phyloP scores from a whole-genome alignment of 495 filamentous ascomycete genomes.

The Glutinoglossum americanum region DNA sequence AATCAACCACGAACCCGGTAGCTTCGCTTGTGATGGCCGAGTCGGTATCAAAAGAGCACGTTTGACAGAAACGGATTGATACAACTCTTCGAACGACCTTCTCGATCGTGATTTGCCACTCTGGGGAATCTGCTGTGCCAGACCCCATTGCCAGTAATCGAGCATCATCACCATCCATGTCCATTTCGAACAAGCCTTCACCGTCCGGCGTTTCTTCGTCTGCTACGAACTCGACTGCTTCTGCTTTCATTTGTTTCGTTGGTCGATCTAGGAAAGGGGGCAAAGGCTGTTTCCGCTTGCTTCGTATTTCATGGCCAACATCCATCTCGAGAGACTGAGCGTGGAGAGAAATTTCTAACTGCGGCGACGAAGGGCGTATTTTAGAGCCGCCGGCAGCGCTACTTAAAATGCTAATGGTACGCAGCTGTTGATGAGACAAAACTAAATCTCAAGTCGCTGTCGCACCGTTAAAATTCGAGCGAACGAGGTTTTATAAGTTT shows the following conservation, averaged over 20 bases:
- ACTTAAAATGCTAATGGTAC: neutral
- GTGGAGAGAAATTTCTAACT: neutral
- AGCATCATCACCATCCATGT: slow-evolving; percentile 20
- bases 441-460: neutral
- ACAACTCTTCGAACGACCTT: slow-evolving; percentile 81
- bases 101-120: slow-evolving; percentile 95
- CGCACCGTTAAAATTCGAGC: neutral
- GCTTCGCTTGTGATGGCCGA: slow-evolving; percentile 82
- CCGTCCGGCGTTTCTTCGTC: slow-evolving; percentile 26
- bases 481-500: neutral
- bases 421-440: neutral
- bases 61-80: slow-evolving; percentile 96
- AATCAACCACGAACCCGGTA: slow-evolving; percentile 94
- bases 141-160: slow-evolving; percentile 20
- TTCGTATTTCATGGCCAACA: slow-evolving; percentile 25
- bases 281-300: slow-evolving; percentile 41
- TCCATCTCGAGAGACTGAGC: slow-evolving; percentile 33
- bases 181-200: slow-evolving; percentile 13
- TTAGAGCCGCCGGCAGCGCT: neutral
- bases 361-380: neutral
- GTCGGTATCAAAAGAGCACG: slow-evolving; percentile 94
- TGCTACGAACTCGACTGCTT: slow-evolving; percentile 21
- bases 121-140: slow-evolving; percentile 59
- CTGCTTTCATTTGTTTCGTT: slow-evolving; percentile 31
- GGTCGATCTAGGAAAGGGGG: slow-evolving; percentile 29